Conservation (phyloP, 2,329 filamentous ascomycete genomes). For the Aureobasidium mangrovei region DNA sequence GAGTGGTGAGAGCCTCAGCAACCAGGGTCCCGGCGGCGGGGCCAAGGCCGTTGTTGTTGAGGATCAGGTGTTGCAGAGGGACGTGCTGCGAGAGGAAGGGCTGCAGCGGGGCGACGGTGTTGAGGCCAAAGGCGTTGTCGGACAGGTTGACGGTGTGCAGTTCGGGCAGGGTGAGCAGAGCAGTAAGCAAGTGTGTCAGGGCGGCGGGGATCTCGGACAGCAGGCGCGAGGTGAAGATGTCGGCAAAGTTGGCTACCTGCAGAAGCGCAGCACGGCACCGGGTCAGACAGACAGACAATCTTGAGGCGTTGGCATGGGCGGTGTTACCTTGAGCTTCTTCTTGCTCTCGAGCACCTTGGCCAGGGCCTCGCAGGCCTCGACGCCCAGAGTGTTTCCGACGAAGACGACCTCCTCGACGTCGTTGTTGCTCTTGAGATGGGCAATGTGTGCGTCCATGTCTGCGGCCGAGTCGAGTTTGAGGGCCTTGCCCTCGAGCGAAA, state of each 20-base stretch:
- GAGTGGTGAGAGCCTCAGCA: conserved; percentile 73
- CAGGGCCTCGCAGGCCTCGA: conserved; percentile 77
- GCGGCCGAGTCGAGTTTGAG: conserved; percentile 85
- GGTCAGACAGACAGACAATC: too few species aligned
- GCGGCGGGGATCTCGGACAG: conserved; percentile 90
- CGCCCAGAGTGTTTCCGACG: conserved; percentile 84
- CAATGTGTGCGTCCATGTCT: conserved; percentile 78
- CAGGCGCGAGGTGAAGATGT: conserved; percentile 94
- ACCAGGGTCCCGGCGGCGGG: conserved; percentile 83
- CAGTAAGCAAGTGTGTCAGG: conserved; percentile 73
- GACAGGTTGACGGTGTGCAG: conserved; percentile 91
- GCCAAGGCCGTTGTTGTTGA: conserved; percentile 97
- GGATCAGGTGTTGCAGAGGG: conserved; percentile 84
- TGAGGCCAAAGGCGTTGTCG: conserved; percentile 96
- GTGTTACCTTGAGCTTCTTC: conserved; percentile 61
- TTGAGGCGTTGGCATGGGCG: too few species aligned
- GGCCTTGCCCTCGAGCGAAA: conserved; percentile 84
- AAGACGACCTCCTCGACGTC: conserved; percentile 80
- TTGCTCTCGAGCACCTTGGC: conserved; percentile 78
- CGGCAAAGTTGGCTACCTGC: conserved; percentile 77
- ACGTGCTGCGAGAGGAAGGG: conserved; percentile 83
- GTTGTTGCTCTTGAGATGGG: conserved; percentile 59
- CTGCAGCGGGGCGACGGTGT: conserved; percentile 85
- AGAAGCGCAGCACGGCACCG: too few species aligned
- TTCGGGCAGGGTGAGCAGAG: conserved; percentile 75